Percentiles rank a stretch among this genome's conserved stretches.
Evolutionary conservation across 1,284 basidiomycete species (phyloP).

Genomic region (Fomitiporia mediterranea): DNA sequence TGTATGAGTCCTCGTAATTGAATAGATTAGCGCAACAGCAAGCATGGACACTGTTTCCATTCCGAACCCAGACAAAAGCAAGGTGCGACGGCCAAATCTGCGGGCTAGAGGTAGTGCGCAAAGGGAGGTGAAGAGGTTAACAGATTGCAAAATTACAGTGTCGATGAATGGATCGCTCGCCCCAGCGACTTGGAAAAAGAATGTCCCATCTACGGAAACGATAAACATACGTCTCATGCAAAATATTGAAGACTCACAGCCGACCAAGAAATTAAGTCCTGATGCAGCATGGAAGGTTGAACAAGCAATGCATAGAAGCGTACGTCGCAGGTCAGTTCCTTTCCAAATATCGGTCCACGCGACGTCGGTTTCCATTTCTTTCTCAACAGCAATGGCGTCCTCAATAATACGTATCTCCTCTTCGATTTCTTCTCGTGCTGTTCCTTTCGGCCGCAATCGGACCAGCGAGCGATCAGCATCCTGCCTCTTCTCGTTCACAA

Average conservation of each 20-base stretch:
- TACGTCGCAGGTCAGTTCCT: constrained; percentile 21
- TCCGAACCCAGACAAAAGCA: constrained; percentile 20
- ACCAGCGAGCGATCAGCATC: constrained; percentile 16
- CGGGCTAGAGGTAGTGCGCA: constrained; percentile 15
- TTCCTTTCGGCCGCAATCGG: constrained; percentile 17
- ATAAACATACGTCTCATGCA: background rate
- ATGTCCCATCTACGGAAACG: constrained; percentile 15
- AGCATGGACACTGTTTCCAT: constrained; percentile 15
- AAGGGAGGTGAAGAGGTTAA: constrained; percentile 20
- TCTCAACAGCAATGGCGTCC: constrained; percentile 16
- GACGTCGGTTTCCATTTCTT: background rate
- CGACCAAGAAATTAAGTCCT: constrained; percentile 19
- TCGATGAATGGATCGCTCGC: constrained; percentile 21
- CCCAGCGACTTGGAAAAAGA: constrained; percentile 22
- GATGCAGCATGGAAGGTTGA: constrained; percentile 21
- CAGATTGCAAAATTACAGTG: constrained; percentile 20
- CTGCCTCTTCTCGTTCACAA: constrained; percentile 13
- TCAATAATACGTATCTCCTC: constrained; percentile 19
- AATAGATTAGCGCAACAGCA: constrained; percentile 21
- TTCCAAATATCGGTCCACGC: constrained; percentile 22
- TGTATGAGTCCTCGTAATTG: constrained; percentile 1
- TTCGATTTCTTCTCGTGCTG: constrained; percentile 15
- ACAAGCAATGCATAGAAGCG: constrained; percentile 21
- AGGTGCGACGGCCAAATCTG: constrained; percentile 17
- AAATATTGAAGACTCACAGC: constrained; percentile 1